A percentile compares a stretch with the other conserved stretches of the same genome.
These are phyloP conservation scores for Spizellomyces sp. DNA, from an alignment of 192 early-diverging fungal species.

Conservation along the genomic window DNA sequence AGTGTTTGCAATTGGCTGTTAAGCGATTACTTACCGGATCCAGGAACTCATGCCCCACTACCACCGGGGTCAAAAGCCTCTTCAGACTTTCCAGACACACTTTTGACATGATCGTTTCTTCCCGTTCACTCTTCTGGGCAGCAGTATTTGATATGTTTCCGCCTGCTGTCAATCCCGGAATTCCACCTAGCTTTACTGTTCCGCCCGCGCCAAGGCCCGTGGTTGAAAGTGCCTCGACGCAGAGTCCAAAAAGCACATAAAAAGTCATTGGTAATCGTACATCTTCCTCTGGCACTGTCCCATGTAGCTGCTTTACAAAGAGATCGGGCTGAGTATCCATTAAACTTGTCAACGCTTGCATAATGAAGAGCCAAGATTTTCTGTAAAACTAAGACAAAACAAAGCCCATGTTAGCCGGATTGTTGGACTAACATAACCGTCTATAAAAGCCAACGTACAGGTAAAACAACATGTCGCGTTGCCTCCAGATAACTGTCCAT, in stretches of 20 bases:
- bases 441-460: conserved; percentile 44
- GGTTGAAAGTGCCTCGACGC: conserved; percentile 53
- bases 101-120: conserved; percentile 38
- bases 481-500: conserved; percentile 54
- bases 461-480: conserved; percentile 67
- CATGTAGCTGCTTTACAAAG: conserved; percentile 18
- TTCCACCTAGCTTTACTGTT: conserved; percentile 19
- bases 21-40: neutral
- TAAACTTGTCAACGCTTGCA: conserved; percentile 42
- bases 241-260: conserved; percentile 72
- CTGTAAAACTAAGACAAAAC: conserved; percentile 33
- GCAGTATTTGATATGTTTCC: conserved; percentile 29
- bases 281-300: conserved; percentile 9
- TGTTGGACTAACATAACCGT: neutral
- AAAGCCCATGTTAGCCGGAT: neutral
- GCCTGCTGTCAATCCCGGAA: conserved; percentile 3
- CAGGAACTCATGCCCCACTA: conserved; percentile 26
- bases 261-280: conserved; percentile 35
- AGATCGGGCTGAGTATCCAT: conserved; percentile 21
- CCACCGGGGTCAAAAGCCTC: conserved; percentile 46
- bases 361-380: conserved; percentile 36
- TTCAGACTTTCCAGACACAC: conserved; percentile 57
- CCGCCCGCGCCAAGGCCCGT: neutral
- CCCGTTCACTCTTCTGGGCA: conserved; percentile 7
- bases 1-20: conserved; percentile 35